Conservation (phyloP, 2,329 filamentous ascomycete species). For the Alternaria angustiovoidea region DNA sequence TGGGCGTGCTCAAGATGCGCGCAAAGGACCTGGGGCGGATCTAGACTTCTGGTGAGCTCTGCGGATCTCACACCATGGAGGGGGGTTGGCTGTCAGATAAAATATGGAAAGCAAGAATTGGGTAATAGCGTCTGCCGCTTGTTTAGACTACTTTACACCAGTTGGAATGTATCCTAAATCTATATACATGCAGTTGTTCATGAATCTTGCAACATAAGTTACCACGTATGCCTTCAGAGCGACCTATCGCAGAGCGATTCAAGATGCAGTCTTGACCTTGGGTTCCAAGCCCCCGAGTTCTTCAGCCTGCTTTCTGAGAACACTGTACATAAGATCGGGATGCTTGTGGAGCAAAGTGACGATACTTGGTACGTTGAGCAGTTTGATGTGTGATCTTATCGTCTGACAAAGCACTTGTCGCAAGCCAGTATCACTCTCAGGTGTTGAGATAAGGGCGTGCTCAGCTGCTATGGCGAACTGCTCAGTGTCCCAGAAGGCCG, state of each 20-base stretch:
- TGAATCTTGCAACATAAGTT: too few relatives aligned
- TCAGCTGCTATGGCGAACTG: neutral
- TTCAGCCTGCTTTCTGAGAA: neutral
- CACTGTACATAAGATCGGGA: neutral
- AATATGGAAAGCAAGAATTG: too few relatives aligned
- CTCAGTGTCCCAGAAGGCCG: neutral
- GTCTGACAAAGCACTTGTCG: neutral
- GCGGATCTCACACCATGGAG: too few relatives aligned
- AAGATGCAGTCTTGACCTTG: neutral
- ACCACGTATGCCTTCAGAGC: too few relatives aligned
- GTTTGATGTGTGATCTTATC: neutral
- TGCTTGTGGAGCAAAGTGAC: neutral
- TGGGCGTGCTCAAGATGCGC: conserved; percentile 8
- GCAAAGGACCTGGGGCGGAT: neutral
- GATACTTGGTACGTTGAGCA: neutral
- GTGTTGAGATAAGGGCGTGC: neutral
- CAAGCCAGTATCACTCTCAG: neutral
- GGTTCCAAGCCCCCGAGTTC: neutral
- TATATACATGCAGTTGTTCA: too few relatives aligned
- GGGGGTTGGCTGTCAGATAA: too few relatives aligned
- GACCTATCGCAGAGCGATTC: neutral
- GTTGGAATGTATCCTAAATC: too few relatives aligned
- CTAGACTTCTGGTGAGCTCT: neutral
- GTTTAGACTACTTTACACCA: too few relatives aligned
- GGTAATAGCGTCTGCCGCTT: too few relatives aligned